A percentile compares a stretch with the other conserved stretches of the same genome.
Conservation (phyloP, 2,329 filamentous ascomycete genomes). For the Fusarium coffeatum region DNA sequence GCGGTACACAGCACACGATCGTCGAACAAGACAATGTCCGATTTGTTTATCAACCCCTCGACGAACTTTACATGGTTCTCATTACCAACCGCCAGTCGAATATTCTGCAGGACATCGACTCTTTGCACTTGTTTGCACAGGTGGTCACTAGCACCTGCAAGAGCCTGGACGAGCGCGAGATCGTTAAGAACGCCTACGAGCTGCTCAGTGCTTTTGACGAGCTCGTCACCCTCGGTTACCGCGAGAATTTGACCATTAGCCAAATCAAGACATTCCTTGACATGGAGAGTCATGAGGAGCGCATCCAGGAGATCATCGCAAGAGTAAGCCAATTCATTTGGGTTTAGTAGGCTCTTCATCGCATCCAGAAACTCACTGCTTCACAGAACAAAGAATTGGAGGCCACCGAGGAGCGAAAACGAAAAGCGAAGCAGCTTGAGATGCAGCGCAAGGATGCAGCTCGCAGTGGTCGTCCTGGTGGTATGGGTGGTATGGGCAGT, state of each 20-base stretch:
- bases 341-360: neutral
- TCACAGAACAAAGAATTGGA: constrained; percentile 95
- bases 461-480: constrained; percentile 67
- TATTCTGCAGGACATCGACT: constrained; percentile 99
- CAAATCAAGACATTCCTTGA: constrained; percentile 99
- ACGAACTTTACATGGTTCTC: constrained; percentile 99
- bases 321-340: constrained; percentile 67
- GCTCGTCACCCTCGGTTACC: constrained; percentile 92
- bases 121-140: constrained; percentile 96
- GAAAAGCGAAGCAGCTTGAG: constrained; percentile 98
- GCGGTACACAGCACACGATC: constrained; percentile 95
- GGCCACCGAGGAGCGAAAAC: constrained; percentile 96
- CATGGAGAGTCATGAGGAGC: constrained; percentile 99
- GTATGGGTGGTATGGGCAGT: constrained; percentile 43
- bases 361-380: constrained; percentile 40
- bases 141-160: constrained; percentile 97
- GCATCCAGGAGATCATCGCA: constrained; percentile 98
- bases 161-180: constrained; percentile 94
- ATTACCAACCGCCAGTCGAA: constrained; percentile 99
- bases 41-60: constrained; percentile 98
- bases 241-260: constrained; percentile 94
- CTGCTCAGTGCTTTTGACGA: constrained; percentile 97
- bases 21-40: constrained; percentile 99
- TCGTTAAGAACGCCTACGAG: constrained; percentile 93
- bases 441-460: constrained; percentile 98